These are phyloP conservation scores for Podospora conica DNA, from an alignment of 495 filamentous ascomycete genomes.

Conservation along the genomic window DNA sequence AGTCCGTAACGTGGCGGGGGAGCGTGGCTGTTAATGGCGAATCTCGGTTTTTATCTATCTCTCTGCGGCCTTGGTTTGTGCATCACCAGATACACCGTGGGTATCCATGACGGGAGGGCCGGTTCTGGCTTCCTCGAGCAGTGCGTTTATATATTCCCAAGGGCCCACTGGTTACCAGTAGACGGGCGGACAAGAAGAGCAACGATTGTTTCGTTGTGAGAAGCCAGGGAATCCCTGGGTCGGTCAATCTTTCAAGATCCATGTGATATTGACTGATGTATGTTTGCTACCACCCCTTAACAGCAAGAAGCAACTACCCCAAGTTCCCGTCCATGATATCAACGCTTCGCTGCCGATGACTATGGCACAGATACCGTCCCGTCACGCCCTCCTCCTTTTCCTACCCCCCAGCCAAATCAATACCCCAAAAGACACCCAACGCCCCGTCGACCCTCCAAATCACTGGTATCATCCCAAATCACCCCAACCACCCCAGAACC, in stretches of 20 bases:
- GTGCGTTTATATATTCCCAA: neutral
- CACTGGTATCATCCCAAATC: neutral
- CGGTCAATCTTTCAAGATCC: neutral
- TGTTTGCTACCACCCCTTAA: neutral
- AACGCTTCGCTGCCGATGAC: neutral
- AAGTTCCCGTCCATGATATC: neutral
- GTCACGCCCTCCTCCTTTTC: neutral
- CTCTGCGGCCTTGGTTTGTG: neutral
- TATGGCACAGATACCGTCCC: neutral
- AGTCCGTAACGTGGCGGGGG: neutral
- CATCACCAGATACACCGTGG: neutral
- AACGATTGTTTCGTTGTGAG: neutral
- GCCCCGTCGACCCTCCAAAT: neutral
- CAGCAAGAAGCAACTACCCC: neutral
- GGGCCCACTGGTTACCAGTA: no score
- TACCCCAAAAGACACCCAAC: neutral
- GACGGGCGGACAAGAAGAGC: neutral
- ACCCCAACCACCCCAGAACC: neutral
- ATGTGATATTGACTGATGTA: neutral
- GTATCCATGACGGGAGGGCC: neutral
- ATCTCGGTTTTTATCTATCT: no score
- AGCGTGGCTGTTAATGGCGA: neutral
- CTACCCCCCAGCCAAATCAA: neutral
- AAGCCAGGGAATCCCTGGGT: neutral
- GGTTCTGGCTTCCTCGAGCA: neutral